phyloP scores from a whole-genome alignment of 2,329 filamentous ascomycete genomes.

The Ophiosphaerella herpotricha region DNA sequence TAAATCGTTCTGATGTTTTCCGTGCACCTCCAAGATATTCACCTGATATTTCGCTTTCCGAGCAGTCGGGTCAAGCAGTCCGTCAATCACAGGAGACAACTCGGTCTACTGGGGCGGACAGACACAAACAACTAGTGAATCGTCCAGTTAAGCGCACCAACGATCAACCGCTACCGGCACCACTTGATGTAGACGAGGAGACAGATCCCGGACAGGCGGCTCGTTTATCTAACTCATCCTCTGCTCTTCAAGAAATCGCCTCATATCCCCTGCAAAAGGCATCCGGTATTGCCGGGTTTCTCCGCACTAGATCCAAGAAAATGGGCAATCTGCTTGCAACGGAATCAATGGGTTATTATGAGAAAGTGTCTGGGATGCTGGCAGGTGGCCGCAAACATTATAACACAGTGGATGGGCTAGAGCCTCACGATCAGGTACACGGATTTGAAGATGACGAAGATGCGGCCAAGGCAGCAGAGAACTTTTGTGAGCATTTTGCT shows the following conservation, averaged over 20 bases:
- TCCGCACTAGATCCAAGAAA: slow-evolving; percentile 76
- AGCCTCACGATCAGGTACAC: slow-evolving; percentile 66
- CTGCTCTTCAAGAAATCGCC: slow-evolving; percentile 65
- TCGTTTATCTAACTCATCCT: slow-evolving; percentile 51
- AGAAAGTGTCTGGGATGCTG: slow-evolving; percentile 97
- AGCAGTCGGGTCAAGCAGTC: slow-evolving; percentile 25
- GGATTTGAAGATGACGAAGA: slow-evolving; percentile 62
- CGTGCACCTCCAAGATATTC: slow-evolving; percentile 70
- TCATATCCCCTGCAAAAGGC: slow-evolving; percentile 82
- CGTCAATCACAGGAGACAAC: slow-evolving; percentile 47
- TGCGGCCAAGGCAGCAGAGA: slow-evolving; percentile 59
- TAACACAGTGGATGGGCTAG: slow-evolving; percentile 68
- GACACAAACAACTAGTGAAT: slow-evolving; percentile 14
- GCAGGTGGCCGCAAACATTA: slow-evolving; percentile 91
- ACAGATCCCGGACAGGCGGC: slow-evolving; percentile 29
- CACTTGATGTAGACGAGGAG: slow-evolving; percentile 33
- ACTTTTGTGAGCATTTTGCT: slow-evolving; percentile 89
- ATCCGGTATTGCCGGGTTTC: slow-evolving; percentile 78
- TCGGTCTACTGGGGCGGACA: slow-evolving; percentile 35
- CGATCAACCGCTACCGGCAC: slow-evolving; percentile 14
- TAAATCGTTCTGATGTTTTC: slow-evolving; percentile 86
- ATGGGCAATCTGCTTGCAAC: slow-evolving; percentile 83
- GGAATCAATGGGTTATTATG: slow-evolving; percentile 94
- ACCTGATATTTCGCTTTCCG: slow-evolving; percentile 22
- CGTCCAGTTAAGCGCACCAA: slow-evolving; percentile 14